Conservation (phyloP, 2,329 filamentous ascomycete genomes). For the Phialocephala sp. region DNA sequence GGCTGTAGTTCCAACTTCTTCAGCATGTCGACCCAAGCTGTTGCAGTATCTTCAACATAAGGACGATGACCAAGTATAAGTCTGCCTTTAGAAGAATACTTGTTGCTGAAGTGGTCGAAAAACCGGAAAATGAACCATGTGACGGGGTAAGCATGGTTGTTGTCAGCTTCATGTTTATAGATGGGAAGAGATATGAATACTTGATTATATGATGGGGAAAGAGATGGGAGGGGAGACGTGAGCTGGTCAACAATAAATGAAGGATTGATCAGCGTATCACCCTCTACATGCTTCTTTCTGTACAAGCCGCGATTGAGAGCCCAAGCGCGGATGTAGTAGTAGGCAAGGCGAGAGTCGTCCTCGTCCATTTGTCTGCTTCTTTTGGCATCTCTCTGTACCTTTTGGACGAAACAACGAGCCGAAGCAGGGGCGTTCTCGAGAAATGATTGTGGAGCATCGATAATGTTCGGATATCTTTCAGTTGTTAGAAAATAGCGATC, state of each 20-base stretch:
- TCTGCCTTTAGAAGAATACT: not conserved
- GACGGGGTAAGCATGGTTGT: not conserved
- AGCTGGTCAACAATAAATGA: not conserved
- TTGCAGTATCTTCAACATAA: not conserved
- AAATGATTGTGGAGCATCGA: constrained; percentile 17
- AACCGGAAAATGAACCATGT: not conserved
- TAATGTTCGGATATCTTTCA: constrained; percentile 21
- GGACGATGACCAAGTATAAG: not conserved
- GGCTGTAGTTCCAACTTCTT: not conserved
- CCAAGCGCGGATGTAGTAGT: constrained; percentile 25
- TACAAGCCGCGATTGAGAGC: constrained; percentile 18
- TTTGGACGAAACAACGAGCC: not conserved
- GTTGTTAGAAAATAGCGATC: not conserved
- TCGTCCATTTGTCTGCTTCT: not conserved
- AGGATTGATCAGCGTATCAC: not conserved
- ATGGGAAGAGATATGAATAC: not conserved
- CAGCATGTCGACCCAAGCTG: not conserved
- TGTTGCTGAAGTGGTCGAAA: not conserved
- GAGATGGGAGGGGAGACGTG: not conserved
- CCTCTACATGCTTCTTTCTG: not conserved
- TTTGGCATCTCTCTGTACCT: not conserved
- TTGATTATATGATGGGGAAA: not conserved
- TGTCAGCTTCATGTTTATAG: not conserved
- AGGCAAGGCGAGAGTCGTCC: not conserved
- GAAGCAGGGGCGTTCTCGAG: constrained; percentile 11